These are phyloP conservation scores for Hymenoscyphus salicellus DNA, from an alignment of 2,329 filamentous ascomycete species.

Conservation along the genomic window DNA sequence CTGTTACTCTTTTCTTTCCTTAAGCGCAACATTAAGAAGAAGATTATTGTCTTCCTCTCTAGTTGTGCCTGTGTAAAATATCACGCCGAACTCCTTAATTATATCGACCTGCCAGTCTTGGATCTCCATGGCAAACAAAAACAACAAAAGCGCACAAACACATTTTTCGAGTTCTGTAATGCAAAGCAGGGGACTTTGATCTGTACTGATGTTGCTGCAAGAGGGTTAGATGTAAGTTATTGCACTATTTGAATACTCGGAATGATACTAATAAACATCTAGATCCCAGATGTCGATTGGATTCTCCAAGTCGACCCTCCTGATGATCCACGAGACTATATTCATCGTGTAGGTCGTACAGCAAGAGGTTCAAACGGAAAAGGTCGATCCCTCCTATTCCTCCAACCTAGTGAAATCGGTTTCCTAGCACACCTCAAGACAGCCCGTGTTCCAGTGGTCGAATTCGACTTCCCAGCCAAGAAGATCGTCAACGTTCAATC, in stretches of 20 bases:
- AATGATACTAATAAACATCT: slow-evolving; percentile 20
- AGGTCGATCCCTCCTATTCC: slow-evolving; percentile 86
- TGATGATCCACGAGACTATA: slow-evolving; percentile 86
- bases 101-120: slow-evolving; percentile 88
- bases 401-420: slow-evolving; percentile 87
- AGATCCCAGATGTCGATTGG: slow-evolving; percentile 93
- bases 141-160: slow-evolving; percentile 97
- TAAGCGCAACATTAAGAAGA: slow-evolving; percentile 81
- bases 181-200: slow-evolving; percentile 83
- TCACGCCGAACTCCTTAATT: slow-evolving; percentile 92
- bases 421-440: slow-evolving; percentile 91
- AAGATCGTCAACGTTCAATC: slow-evolving; percentile 89
- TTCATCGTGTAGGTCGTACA: slow-evolving; percentile 93
- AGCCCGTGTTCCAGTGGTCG: slow-evolving; percentile 86
- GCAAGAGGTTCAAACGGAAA: slow-evolving; percentile 80
- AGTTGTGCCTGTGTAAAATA: slow-evolving; percentile 94
- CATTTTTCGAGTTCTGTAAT: slow-evolving; percentile 94
- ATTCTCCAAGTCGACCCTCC: slow-evolving; percentile 95
- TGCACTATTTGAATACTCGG: not conserved
- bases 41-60: slow-evolving; percentile 95
- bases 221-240: slow-evolving; percentile 74
- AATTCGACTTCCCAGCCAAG: slow-evolving; percentile 90
- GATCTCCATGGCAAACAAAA: slow-evolving; percentile 94
- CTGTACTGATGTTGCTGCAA: slow-evolving; percentile 92
- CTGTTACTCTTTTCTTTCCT: slow-evolving; percentile 91